Conservation (phyloP, 1,284 basidiomycete genomes). For the Coniferiporia weirii region DNA sequence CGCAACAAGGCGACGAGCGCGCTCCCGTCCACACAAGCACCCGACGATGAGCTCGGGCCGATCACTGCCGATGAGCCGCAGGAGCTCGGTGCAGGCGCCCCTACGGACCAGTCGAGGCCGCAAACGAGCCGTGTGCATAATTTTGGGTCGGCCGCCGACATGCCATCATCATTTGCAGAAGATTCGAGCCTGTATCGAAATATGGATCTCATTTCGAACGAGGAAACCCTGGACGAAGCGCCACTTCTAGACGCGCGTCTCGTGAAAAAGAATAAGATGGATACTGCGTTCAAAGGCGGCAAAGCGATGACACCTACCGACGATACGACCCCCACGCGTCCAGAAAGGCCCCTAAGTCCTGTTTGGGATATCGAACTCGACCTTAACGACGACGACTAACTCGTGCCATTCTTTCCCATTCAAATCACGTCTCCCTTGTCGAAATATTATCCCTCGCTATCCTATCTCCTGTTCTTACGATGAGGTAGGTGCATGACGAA, state of each 20-base stretch:
- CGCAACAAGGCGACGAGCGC: conserved; percentile 56
- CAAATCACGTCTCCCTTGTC: not conserved
- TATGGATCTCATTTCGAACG: conserved; percentile 34
- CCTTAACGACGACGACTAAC: conserved; percentile 27
- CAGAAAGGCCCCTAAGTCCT: conserved; percentile 36
- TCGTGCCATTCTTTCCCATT: not conserved
- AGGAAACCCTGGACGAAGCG: conserved; percentile 19
- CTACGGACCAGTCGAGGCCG: not conserved
- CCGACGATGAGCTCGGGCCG: conserved; percentile 7
- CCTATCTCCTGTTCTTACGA: no score
- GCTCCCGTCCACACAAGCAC: conserved; percentile 28
- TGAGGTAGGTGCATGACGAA: no score
- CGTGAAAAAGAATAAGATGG: conserved; percentile 3
- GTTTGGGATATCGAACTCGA: conserved; percentile 60
- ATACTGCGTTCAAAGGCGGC: not conserved
- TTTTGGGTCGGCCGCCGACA: conserved; percentile 19
- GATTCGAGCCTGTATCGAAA: conserved; percentile 33
- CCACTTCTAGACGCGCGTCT: conserved; percentile 19
- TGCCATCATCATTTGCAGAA: conserved; percentile 15
- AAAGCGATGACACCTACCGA: conserved; percentile 17
- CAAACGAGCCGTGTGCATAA: conserved; percentile 4
- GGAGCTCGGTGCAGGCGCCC: not conserved
- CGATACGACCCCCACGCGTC: conserved; percentile 15
- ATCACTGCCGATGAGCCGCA: not conserved
- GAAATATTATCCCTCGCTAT: not conserved